These are phyloP conservation scores for Solanum chacoense DNA, from an alignment of 305 asterid species.

Conservation along the genomic window DNA sequence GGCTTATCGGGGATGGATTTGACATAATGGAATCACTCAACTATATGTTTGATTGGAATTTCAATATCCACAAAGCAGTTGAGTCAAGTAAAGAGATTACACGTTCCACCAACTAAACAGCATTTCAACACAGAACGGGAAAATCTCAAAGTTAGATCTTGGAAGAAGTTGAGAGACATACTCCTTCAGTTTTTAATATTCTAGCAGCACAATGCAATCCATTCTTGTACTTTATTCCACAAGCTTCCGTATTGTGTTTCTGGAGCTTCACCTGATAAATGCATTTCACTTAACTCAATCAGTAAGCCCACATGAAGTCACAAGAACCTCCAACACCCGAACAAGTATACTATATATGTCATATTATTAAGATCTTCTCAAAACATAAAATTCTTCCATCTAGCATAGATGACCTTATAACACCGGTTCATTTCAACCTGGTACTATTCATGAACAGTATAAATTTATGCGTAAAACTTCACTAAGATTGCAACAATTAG, in stretches of 20 bases:
- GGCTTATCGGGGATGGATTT: not conserved
- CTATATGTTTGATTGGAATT: not conserved
- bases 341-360: not conserved
- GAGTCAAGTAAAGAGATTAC: not conserved
- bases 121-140: not conserved
- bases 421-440: not conserved
- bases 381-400: not conserved
- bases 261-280: constrained; percentile 77
- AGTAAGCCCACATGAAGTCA: not conserved
- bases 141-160: constrained; percentile 9
- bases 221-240: constrained; percentile 61
- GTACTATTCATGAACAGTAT: not conserved
- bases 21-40: not conserved
- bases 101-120: not conserved
- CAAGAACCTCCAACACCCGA: not conserved
- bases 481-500: not conserved
- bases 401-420: not conserved
- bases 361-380: not conserved
- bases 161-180: constrained; percentile 40
- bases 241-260: constrained; percentile 72
- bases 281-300: constrained; percentile 8
- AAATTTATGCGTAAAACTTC: not conserved
- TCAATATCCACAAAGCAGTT: not conserved
- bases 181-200: constrained; percentile 89
- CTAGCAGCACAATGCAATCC: constrained; percentile 76